Evolutionary conservation across 2,329 filamentous ascomycete species (phyloP).

Genomic region (Clarireedia hainanense): DNA sequence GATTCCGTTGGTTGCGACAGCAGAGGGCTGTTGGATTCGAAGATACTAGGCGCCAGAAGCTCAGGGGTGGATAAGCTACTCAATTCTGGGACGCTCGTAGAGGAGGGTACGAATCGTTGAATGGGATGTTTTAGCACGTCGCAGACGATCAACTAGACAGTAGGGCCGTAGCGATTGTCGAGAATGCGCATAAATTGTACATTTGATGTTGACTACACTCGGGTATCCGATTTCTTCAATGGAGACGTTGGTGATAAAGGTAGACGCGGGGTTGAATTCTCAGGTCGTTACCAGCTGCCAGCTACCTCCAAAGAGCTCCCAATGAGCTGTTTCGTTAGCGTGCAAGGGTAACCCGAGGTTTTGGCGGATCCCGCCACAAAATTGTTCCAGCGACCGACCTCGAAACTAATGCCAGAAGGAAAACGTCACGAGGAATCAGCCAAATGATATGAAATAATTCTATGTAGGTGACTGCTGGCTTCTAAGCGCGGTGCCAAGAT

Average conservation of each 20-base stretch:
- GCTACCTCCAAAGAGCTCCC: neutral
- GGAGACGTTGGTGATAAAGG: neutral
- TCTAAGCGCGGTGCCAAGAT: too few species aligned
- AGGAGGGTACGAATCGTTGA: neutral
- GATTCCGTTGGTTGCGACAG: neutral
- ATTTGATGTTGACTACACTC: constrained; percentile 1
- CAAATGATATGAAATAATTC: too few species aligned
- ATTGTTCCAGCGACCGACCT: too few species aligned
- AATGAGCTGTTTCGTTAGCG: too few species aligned
- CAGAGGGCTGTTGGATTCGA: neutral
- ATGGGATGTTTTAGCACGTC: neutral
- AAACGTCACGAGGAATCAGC: too few species aligned
- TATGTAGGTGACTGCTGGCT: too few species aligned
- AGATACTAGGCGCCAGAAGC: neutral
- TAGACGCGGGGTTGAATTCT: constrained; percentile 5
- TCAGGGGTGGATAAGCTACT: neutral
- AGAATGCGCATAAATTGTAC: constrained; percentile 2
- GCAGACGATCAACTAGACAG: constrained; percentile 2
- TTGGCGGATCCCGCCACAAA: too few species aligned
- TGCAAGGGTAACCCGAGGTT: too few species aligned
- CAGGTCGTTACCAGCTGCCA: neutral
- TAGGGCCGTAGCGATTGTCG: constrained; percentile 5
- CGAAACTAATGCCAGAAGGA: too few species aligned
- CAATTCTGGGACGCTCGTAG: neutral
- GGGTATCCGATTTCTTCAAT: neutral